Conservation (phyloP, 2,329 filamentous ascomycete genomes). For the Pseudocercospora macadamiae region DNA sequence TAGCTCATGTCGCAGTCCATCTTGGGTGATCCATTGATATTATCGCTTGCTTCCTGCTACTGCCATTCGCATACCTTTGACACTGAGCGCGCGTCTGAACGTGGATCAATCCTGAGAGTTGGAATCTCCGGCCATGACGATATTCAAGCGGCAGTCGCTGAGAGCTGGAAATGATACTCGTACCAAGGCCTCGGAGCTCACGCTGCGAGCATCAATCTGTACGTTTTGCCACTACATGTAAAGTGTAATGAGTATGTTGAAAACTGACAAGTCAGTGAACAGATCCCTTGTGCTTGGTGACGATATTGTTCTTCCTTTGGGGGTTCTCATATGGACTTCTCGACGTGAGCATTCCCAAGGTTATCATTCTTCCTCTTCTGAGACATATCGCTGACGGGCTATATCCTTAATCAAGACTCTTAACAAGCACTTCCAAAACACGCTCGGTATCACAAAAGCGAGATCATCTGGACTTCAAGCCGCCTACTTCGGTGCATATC, state of each 20-base stretch:
- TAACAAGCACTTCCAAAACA: constrained; percentile 53
- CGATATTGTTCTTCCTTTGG: constrained; percentile 67
- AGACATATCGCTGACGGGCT: no score
- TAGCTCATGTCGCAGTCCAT: not conserved
- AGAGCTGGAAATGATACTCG: constrained; percentile 23
- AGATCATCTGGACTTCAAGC: constrained; percentile 49
- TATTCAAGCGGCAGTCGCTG: constrained; percentile 25
- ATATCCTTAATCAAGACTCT: no score
- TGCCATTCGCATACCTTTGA: no score
- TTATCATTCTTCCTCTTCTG: no score
- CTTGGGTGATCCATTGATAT: not conserved
- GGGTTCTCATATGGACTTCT: constrained; percentile 45
- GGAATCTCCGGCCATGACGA: constrained; percentile 24
- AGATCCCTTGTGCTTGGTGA: constrained; percentile 65
- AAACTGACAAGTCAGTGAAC: not conserved
- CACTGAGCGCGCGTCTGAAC: no score
- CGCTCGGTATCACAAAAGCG: constrained; percentile 48
- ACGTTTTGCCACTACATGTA: not conserved
- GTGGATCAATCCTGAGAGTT: no score
- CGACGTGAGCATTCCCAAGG: no score
- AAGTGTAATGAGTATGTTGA: not conserved
- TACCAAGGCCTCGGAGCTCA: constrained; percentile 27
- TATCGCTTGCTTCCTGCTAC: not conserved
- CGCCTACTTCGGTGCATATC: constrained; percentile 55
- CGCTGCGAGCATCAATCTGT: constrained; percentile 26